Percentiles rank a stretch among this genome's conserved stretches.
These are phyloP conservation scores for Apiotrichum gamsii DNA, from an alignment of 1,284 basidiomycete genomes.

Conservation along the genomic window DNA sequence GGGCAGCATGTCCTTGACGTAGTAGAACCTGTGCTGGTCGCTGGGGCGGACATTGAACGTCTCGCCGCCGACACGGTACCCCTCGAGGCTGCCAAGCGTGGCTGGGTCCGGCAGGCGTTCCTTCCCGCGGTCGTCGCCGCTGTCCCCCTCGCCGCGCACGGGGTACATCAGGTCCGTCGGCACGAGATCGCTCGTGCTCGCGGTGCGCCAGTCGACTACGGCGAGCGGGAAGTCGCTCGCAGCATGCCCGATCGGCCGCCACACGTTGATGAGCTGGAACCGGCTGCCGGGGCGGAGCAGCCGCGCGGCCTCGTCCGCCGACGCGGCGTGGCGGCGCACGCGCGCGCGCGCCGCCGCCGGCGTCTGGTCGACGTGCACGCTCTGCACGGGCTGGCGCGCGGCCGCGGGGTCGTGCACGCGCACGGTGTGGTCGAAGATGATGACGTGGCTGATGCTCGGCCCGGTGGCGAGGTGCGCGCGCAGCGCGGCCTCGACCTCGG, in stretches of 20 bases:
- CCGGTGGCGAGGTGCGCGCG: conserved; percentile 12
- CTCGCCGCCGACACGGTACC: conserved; percentile 15
- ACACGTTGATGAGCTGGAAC: conserved; percentile 22
- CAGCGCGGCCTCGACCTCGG: conserved; percentile 11
- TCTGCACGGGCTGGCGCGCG: conserved; percentile 13
- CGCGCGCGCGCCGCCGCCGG: conserved; percentile 10
- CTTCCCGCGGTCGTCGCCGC: conserved; percentile 14
- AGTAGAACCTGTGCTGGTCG: conserved; percentile 14
- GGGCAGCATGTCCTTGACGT: conserved; percentile 17
- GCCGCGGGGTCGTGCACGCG: conserved; percentile 12
- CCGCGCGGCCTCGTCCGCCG: conserved; percentile 14
- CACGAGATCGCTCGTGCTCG: conserved; percentile 6
- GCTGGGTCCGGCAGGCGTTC: conserved; percentile 2
- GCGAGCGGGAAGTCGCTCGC: conserved; percentile 13
- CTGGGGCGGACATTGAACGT: conserved; percentile 15
- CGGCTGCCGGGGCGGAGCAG: conserved; percentile 14
- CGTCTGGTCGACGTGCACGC: conserved; percentile 21
- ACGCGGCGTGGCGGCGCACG: conserved; percentile 12
- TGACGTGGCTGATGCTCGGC: conserved; percentile 3
- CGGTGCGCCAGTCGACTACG: conserved; percentile 17
- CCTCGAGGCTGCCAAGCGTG: conserved; percentile 1
- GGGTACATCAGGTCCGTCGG: conserved; percentile 16
- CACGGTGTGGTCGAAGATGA: conserved; percentile 20
- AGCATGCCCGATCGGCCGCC: conserved; percentile 14
- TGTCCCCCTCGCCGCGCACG: conserved; percentile 6